phyloP scores from a whole-genome alignment of 768 basidiomycete genomes.

The Stropharia rugosoannulata region DNA sequence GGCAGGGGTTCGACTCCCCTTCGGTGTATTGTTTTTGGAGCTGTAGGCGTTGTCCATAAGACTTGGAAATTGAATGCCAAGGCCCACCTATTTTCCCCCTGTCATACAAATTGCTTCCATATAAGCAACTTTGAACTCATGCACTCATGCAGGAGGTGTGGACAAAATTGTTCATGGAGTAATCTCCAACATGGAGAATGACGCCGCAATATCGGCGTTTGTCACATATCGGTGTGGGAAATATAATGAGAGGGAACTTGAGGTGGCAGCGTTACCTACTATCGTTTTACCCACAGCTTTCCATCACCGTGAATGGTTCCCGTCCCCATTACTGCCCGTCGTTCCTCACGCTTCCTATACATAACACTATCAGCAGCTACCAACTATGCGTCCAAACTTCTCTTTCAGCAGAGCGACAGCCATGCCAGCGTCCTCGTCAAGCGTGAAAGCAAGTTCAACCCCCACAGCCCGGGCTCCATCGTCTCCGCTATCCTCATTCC shows the following conservation, averaged over 20 bases:
- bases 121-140: too few relatives aligned
- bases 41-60: too few relatives aligned
- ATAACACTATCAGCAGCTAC: constrained; percentile 40
- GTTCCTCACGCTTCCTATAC: constrained; percentile 44
- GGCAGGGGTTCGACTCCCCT: constrained; percentile 77
- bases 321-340: constrained; percentile 33
- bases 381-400: constrained; percentile 43
- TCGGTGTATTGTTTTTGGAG: constrained; percentile 38
- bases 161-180: too few relatives aligned
- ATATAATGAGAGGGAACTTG: too few relatives aligned
- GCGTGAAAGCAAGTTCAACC: constrained; percentile 28
- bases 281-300: neutral
- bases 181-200: too few relatives aligned
- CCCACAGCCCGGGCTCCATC: constrained; percentile 29
- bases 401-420: constrained; percentile 19
- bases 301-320: constrained; percentile 40
- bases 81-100: too few relatives aligned
- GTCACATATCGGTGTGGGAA: too few relatives aligned
- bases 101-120: too few relatives aligned
- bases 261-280: neutral
- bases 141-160: too few relatives aligned
- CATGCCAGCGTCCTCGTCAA: constrained; percentile 16
- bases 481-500: constrained; percentile 67
- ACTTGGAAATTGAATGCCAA: too few relatives aligned
- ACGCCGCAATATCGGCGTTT: too few relatives aligned